Percentiles rank a stretch among this genome's conserved stretches.
Conservation (phyloP, 2,329 filamentous ascomycete genomes). For the Aspergillus sp. region DNA sequence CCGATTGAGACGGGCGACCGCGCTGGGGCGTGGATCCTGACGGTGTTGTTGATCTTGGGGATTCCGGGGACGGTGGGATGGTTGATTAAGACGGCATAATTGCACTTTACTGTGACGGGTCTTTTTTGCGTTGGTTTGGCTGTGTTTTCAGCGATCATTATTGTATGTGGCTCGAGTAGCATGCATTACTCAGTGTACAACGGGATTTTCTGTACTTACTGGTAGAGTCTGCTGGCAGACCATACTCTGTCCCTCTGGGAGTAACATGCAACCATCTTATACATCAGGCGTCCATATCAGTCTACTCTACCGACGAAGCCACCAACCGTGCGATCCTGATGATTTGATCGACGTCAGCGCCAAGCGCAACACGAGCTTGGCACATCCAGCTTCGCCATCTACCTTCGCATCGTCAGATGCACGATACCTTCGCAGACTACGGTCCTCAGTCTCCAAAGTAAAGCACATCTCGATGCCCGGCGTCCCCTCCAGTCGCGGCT, state of each 20-base stretch:
- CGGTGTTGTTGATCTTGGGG: conserved; percentile 1
- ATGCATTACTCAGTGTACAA: not conserved
- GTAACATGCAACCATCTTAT: no score
- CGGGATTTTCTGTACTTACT: not conserved
- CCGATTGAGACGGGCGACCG: conserved; percentile 7
- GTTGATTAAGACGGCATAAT: conserved; percentile 7
- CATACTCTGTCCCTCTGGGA: no score
- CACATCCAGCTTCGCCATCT: no score
- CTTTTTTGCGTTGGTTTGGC: not conserved
- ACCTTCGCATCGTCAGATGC: no score
- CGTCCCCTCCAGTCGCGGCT: conserved; percentile 24
- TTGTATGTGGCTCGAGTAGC: not conserved
- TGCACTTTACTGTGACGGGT: not conserved
- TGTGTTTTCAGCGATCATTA: not conserved
- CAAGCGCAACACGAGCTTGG: no score
- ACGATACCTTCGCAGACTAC: no score
- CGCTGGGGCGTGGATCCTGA: conserved; percentile 9
- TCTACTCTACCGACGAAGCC: no score
- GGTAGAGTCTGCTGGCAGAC: no score
- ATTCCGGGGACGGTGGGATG: conserved; percentile 5
- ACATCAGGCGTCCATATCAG: no score
- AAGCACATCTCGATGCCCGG: conserved; percentile 17
- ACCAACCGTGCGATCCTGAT: no score
- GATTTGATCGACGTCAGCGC: no score
- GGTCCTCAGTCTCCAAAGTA: not conserved